phyloP scores from a whole-genome alignment of 257 asterid genomes.

The Cinchona pubescens region DNA sequence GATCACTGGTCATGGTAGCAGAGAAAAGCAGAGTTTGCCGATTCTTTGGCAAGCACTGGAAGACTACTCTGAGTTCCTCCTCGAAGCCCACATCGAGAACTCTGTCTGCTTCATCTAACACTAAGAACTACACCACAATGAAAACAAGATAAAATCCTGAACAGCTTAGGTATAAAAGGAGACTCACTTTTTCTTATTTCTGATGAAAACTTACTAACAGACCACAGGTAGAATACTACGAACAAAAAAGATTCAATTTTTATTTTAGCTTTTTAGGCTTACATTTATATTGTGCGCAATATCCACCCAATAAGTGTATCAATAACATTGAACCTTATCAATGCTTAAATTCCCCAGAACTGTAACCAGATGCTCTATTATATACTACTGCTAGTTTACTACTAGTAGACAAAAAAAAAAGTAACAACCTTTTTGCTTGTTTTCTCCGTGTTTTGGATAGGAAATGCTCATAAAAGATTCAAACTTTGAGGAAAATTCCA shows the following conservation, averaged over 20 bases:
- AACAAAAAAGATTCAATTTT: neutral
- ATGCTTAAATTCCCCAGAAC: neutral
- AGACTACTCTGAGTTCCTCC: conserved; percentile 69
- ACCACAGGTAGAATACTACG: neutral
- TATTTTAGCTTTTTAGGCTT: neutral
- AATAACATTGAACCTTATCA: neutral
- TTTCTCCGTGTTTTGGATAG: neutral
- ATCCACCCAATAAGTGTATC: neutral
- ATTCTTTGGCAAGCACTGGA: conserved; percentile 80
- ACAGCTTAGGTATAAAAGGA: too few species aligned
- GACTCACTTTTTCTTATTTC: neutral
- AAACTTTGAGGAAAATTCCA: neutral
- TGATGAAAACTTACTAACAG: too few species aligned
- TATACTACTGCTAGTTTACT: neutral
- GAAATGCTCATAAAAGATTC: neutral
- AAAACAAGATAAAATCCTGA: neutral
- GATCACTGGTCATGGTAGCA: conserved; percentile 86
- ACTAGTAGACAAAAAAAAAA: neutral
- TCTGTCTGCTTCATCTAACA: conserved; percentile 97
- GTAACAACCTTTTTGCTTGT: neutral
- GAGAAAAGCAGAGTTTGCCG: conserved; percentile 91
- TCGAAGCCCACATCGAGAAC: conserved; percentile 84
- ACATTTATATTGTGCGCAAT: neutral
- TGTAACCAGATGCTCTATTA: neutral
- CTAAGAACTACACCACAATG: conserved; percentile 65